These are phyloP conservation scores for Tardiomyces blankii DNA, from an alignment of 1,139 yeast species.

Conservation along the genomic window DNA sequence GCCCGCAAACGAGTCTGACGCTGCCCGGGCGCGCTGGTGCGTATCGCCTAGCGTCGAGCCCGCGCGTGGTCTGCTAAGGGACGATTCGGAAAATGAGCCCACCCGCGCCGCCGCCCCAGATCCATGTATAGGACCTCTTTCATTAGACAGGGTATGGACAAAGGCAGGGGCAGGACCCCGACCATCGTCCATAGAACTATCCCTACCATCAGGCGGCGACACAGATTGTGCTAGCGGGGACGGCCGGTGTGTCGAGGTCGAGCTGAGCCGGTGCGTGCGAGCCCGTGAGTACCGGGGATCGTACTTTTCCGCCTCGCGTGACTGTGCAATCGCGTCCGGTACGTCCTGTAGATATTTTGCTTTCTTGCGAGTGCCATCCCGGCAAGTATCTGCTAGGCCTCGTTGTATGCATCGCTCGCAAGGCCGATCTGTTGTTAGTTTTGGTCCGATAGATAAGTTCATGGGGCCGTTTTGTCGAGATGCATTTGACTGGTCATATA, in stretches of 20 bases:
- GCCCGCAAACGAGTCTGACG: neutral
- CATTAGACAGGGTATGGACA: neutral
- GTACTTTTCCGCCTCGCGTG: neutral
- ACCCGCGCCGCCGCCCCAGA: no score
- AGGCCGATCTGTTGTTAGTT: constrained; percentile 39
- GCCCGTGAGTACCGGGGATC: neutral
- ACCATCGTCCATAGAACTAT: no score
- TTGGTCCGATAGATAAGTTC: neutral
- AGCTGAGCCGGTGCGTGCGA: neutral
- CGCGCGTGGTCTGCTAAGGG: neutral
- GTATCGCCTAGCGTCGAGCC: neutral
- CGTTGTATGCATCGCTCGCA: constrained; percentile 68
- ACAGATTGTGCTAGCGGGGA: neutral
- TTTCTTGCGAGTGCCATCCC: constrained; percentile 81
- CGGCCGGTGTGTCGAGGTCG: neutral
- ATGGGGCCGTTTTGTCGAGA: neutral
- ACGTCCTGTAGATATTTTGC: constrained; percentile 56
- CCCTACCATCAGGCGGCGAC: neutral
- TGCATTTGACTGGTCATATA: no score
- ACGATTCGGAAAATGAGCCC: neutral
- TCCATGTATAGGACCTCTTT: no score
- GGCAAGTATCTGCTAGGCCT: constrained; percentile 63
- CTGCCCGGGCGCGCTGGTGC: neutral
- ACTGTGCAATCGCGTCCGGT: neutral
- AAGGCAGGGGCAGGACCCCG: neutral